A percentile compares a stretch with the other conserved stretches of the same genome.
Conservation (phyloP, 2,329 filamentous ascomycete genomes). For the Septoria linicola region DNA sequence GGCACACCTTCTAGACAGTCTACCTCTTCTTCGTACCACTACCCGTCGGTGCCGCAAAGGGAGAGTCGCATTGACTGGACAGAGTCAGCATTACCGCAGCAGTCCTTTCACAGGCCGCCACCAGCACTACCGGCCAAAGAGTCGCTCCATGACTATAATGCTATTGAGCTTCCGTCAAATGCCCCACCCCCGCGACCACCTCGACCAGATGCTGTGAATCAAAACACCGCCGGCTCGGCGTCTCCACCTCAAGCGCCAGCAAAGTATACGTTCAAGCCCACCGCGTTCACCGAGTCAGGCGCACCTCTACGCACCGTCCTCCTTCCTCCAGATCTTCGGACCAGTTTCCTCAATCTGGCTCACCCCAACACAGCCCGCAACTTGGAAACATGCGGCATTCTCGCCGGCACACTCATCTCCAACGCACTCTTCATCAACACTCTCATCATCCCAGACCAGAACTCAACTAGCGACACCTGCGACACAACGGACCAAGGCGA, state of each 20-base stretch:
- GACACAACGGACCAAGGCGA: constrained; percentile 82
- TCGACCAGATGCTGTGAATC: constrained; percentile 27
- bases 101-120: constrained; percentile 27
- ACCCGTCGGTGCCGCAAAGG: constrained; percentile 47
- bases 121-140: constrained; percentile 36
- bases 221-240: constrained; percentile 27
- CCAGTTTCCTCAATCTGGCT: constrained; percentile 72
- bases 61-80: constrained; percentile 39
- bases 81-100: constrained; percentile 29
- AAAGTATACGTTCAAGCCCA: constrained; percentile 77
- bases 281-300: constrained; percentile 87
- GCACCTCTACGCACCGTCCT: constrained; percentile 84
- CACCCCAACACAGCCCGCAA: constrained; percentile 74
- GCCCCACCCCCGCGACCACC: constrained; percentile 34
- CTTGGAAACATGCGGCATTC: constrained; percentile 90
- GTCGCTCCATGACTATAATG: constrained; percentile 22
- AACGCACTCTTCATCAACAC: constrained; percentile 90
- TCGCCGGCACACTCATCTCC: constrained; percentile 86
- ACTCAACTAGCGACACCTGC: constrained; percentile 86
- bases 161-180: constrained; percentile 12
- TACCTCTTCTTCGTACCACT: constrained; percentile 40
- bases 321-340: constrained; percentile 72
- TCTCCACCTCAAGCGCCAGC: constrained; percentile 46
- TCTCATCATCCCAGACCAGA: constrained; percentile 87
- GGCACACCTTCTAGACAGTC: constrained; percentile 6